Base-by-base conservation (phyloP, 2,329 filamentous ascomycete species). In the Monosporascus ibericus region DNA sequence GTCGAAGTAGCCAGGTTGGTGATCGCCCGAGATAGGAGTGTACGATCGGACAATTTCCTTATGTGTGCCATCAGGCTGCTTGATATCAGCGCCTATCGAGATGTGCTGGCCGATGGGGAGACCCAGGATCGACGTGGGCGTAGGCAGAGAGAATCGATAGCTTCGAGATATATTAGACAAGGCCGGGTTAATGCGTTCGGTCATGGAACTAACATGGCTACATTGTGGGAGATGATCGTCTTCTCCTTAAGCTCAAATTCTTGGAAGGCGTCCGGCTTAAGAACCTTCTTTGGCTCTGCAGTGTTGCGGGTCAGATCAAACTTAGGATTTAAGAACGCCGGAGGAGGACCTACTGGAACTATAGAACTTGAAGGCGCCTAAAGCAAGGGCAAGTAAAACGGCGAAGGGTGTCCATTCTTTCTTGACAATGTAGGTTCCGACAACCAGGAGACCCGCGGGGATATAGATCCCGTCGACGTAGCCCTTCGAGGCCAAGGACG, bases 61-160 rank as follows among this genome's bases (percentile, higher is more conserved):
- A 60, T 77, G 77, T 63, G 80, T 79, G 68, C 90, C 90, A 64
- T 89, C 84, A 52, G 76, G 72, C 65, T 86, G 82, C 44, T 72
- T 64, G 56, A 91, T 82, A 52, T 81, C 83, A 52, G 91, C 92
- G 61, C 88, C 90, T 68, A 99, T 90, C 57, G 92, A 96, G 74
- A 99, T 96, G 79, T 99, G 94, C 77, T 99, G 94, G 68, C 94
- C 94, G 76, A 97, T 97, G 61, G 94, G 92, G 44, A 97, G 88
- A 67, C 94, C 94, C 65, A 97, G 89, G 70, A 96, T 90, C 61
- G 88, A 83, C 63, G 78, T 86, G 40, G 85, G 75, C 49, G 79
- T 79, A 52, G 92, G 92, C 40, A 99, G 88, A 59, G 81, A 80
- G 77, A 97, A 96, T 67, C 94, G 91, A 80, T 97, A 99, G 76